phyloP scores from a whole-genome alignment of 768 basidiomycete genomes.

The Scleroderma citrinum region DNA sequence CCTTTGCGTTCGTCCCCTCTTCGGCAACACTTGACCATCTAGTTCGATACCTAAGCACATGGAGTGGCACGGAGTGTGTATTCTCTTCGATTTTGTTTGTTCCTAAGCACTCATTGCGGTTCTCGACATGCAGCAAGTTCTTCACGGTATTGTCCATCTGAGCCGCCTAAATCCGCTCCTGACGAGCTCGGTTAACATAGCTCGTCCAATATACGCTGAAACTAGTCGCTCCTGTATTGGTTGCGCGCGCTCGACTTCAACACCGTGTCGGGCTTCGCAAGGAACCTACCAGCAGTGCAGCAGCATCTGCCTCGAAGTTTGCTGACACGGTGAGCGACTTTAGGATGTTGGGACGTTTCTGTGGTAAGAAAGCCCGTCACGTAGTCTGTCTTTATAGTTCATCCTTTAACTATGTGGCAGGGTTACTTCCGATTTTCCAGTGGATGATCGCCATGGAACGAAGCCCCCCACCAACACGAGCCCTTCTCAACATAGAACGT shows the following conservation, averaged over 20 bases:
- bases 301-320: slow-evolving; percentile 49
- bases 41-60: slow-evolving; percentile 71
- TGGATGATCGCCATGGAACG: slow-evolving; percentile 76
- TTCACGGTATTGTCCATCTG: slow-evolving; percentile 49
- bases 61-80: slow-evolving; percentile 84
- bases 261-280: slow-evolving; percentile 55
- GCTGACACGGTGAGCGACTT: slow-evolving; percentile 57
- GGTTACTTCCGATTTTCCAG: slow-evolving; percentile 71
- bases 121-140: slow-evolving; percentile 48
- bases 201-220: slow-evolving; percentile 71
- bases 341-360: slow-evolving; percentile 69
- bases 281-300: slow-evolving; percentile 47
- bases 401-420: slow-evolving; percentile 30
- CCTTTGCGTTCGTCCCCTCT: slow-evolving; percentile 50
- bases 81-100: slow-evolving; percentile 7
- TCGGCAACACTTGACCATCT: slow-evolving; percentile 68
- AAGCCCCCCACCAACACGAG: slow-evolving; percentile 62
- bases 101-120: slow-evolving; percentile 8
- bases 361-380: slow-evolving; percentile 48
- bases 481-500: slow-evolving; percentile 70
- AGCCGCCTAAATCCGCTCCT: neutral
- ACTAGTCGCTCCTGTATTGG: slow-evolving; percentile 58
- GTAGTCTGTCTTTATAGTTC: neutral
- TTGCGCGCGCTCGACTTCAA: slow-evolving; percentile 63
- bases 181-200: slow-evolving; percentile 32